Percentiles rank a stretch among this genome's conserved stretches.
Conservation (phyloP, 2,329 filamentous ascomycete genomes). For the Pestalotiopsis sp. region DNA sequence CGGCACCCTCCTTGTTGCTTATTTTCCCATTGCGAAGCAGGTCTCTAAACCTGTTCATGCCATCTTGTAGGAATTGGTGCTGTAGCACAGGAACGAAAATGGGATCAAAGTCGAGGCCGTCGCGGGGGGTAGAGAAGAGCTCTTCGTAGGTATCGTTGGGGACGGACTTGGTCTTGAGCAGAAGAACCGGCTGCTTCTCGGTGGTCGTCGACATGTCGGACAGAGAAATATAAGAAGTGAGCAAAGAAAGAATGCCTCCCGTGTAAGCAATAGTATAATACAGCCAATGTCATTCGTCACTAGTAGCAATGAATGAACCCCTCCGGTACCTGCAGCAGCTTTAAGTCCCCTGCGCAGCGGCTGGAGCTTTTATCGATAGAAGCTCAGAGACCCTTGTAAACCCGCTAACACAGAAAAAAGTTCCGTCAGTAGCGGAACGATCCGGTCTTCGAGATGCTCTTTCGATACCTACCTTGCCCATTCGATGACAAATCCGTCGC, state of each 20-base stretch:
- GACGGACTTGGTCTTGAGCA: conserved; percentile 77
- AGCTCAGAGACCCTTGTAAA: neutral
- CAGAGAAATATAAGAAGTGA: neutral
- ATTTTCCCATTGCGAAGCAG: conserved; percentile 51
- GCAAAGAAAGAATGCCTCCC: neutral
- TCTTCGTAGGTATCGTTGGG: conserved; percentile 75
- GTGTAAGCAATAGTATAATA: neutral
- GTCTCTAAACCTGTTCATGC: conserved; percentile 54
- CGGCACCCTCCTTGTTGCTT: conserved; percentile 34
- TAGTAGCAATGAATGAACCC: neutral
- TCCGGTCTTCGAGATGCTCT: neutral
- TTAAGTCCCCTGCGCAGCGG: neutral
- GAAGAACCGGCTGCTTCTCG: conserved; percentile 58
- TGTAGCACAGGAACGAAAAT: conserved; percentile 77
- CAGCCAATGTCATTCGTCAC: neutral
- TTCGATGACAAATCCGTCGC: conserved; percentile 28
- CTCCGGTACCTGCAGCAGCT: conserved; percentile 12
- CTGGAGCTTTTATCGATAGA: conserved; percentile 32
- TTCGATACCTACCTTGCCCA: too few species aligned
- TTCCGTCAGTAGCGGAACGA: neutral
- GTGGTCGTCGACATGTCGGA: conserved; percentile 14
- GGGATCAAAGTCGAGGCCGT: conserved; percentile 57
- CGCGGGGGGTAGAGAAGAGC: conserved; percentile 54
- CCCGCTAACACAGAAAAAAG: neutral
- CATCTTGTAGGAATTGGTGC: conserved; percentile 66